Evolutionary conservation across 768 basidiomycete genomes (phyloP), one percentile per base, ranked within the genome.

Genomic region (Lactifluus volemus): DNA sequence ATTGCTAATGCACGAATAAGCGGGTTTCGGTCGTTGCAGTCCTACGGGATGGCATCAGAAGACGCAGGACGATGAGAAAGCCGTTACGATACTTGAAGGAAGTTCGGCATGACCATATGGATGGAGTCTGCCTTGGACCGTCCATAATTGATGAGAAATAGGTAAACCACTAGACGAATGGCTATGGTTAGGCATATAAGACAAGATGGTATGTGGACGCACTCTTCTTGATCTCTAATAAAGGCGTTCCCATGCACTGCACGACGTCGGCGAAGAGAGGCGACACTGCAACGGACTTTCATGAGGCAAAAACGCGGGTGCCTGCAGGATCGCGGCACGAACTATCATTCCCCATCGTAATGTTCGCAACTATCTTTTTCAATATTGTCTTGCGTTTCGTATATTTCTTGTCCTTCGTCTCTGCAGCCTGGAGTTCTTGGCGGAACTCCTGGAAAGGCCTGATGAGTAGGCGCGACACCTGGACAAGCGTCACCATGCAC

Each of bases 271-370:
- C 85, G 77, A 96, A 97, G 66, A 98, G 78, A 34, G 92, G 83
- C 29, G 93, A 95, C 92, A 97, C 92, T 96, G 66, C 53, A 58
- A 32, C 56, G 56, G 50, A 64, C 66, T 61, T 65, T 58, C 49
- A 58, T 67, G 49, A 65, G 66, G 21, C 52, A 58, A 48, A 63
- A 66, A 62, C 15, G 36, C 50, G 9, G 25, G 25, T 4, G 53
- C 42, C 54, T 29, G 36, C 17, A 58, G 38, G 39, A 41, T 19
- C 42, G 44, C 30, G 53, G 57, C 72, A 84, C 93, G 75, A 71
- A 97, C 96, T 95, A 75, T 98, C 95, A 70, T 94, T 97, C 48
- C 97, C 97, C 95, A 99, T 98, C 4, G 97, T 99, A 73, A 98
- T 98, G 73, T 98, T 98, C 45, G 97, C 97, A 12, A 98, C 93